Evolutionary conservation across 331 rosid species (phyloP), one percentile per base, ranked within the genome.

Genomic region (Acacia concinna): DNA sequence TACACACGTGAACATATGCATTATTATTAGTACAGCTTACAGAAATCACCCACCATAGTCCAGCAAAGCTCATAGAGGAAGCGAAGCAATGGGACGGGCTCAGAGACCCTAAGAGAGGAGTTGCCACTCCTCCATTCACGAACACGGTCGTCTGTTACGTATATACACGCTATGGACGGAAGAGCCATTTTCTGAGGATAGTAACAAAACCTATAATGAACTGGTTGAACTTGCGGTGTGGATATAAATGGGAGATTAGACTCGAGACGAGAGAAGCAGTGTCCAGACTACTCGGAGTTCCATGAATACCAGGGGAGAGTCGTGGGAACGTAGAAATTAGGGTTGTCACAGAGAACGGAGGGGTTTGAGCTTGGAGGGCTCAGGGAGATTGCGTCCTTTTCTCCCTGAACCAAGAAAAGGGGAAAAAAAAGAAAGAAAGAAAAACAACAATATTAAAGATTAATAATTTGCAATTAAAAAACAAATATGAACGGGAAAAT

Each of bases 61-160:
- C 88, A 93, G 84, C 96, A 93, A 62, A 96, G 99, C 92, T 96
- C 99, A 83, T 85, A 96, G 87, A 96, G 96, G 75, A 96, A 96
- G 66, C 99, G 98, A 71, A 91, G 90, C 88, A 89, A 80, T 40
- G 96, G 96, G 40, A 91, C 94, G 3, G 93, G 88, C 41, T 89
- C 78, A 2, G 96, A 74, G 59, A 85, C 85, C 86, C 81, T 96
- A 87, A 81, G 86, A 80, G 82, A 79, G 64, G 85, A 78, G 83
- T 83, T 96, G 62, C 96, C 97, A 51, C 64, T 83, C 89, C 65
- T 90, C 99, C 97, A 96, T 89, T 96, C 97, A 73, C 96, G 97
- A 86, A 93, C 84, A 75, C 82, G 82, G 68, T 86, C 97, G 32
- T 93, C 94, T 17, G 87, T 87, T 14, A 93, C 89, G 82, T 83